phyloP scores from a whole-genome alignment of 352 stramenopile genomes.

The Phytophthora melonis region DNA sequence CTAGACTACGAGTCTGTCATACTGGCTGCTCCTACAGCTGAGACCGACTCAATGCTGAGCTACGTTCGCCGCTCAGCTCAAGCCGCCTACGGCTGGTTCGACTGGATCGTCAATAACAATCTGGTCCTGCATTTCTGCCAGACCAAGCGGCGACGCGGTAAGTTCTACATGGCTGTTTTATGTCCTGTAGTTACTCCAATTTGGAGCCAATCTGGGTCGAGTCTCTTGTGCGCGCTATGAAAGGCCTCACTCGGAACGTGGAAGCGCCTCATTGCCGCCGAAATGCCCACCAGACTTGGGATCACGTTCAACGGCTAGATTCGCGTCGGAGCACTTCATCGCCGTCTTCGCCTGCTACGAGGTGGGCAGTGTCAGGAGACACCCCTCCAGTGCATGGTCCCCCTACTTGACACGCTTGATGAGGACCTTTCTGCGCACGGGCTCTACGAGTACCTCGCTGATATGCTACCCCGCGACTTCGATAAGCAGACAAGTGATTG shows the following conservation, averaged over 20 bases:
- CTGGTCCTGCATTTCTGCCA: conserved; percentile 4
- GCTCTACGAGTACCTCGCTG: not conserved
- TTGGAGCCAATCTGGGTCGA: not conserved
- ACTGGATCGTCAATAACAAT: conserved; percentile 13
- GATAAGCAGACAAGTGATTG: conserved; percentile 3
- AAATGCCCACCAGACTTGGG: conserved; percentile 5
- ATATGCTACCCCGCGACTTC: conserved; percentile 10
- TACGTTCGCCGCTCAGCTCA: not conserved
- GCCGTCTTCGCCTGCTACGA: conserved; percentile 18
- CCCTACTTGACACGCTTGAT: not conserved
- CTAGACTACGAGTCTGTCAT: conserved; percentile 9
- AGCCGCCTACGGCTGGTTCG: not conserved
- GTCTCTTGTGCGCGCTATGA: not conserved
- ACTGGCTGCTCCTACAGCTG: conserved; percentile 1
- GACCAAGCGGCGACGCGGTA: conserved; percentile 6
- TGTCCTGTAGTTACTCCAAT: not conserved
- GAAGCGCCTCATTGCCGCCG: not conserved
- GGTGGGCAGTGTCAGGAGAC: not conserved
- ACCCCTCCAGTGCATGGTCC: conserved; percentile 1
- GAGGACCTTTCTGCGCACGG: not conserved
- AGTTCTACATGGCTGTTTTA: not conserved
- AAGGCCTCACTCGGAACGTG: not conserved
- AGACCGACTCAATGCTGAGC: conserved; percentile 2
- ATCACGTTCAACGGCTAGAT: conserved; percentile 14
- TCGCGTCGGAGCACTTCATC: conserved; percentile 10